Percentiles rank a stretch among this genome's conserved stretches.
phyloP scores from a whole-genome alignment of 371 early-diverging fungal genomes.

The Coemansia sp. region DNA sequence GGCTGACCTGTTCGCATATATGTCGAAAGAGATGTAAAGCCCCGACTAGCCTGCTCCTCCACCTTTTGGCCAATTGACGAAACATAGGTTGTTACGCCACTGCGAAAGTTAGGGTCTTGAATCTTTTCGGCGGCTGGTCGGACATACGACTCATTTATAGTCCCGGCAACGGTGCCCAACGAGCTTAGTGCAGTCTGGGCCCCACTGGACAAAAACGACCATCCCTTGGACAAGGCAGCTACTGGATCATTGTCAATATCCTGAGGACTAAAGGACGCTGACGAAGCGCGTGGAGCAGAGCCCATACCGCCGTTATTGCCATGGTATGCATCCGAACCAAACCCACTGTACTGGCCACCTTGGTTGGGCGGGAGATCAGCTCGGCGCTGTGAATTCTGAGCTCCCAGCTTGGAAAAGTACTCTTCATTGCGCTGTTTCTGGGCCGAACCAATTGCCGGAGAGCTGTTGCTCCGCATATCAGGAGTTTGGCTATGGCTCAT shows the following conservation, averaged over 20 bases:
- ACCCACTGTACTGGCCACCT: constrained; percentile 89
- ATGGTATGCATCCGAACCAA: constrained; percentile 59
- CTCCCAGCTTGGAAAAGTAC: constrained; percentile 66
- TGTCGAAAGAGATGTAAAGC: constrained; percentile 24
- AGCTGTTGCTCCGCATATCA: constrained; percentile 8
- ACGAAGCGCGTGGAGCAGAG: not conserved
- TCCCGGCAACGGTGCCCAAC: constrained; percentile 65
- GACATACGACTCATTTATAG: constrained; percentile 75
- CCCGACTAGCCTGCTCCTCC: constrained; percentile 39
- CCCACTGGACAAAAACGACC: constrained; percentile 73
- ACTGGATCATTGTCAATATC: constrained; percentile 83
- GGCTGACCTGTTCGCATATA: constrained; percentile 35
- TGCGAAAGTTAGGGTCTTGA: constrained; percentile 82
- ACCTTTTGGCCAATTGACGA: constrained; percentile 69
- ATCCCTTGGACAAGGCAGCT: constrained; percentile 78
- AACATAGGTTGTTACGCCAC: constrained; percentile 69
- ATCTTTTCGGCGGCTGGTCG: constrained; percentile 82
- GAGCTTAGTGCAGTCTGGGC: constrained; percentile 71
- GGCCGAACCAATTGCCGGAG: constrained; percentile 13
- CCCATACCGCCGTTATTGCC: not conserved
- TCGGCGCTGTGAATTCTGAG: constrained; percentile 60
- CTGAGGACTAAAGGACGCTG: constrained; percentile 36
- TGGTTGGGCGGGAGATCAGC: constrained; percentile 83
- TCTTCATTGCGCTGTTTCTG: constrained; percentile 68
- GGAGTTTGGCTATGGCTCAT: constrained; percentile 26